phyloP scores from a whole-genome alignment of 2,329 filamentous ascomycete species.

The Pseudodiploospora longispora region DNA sequence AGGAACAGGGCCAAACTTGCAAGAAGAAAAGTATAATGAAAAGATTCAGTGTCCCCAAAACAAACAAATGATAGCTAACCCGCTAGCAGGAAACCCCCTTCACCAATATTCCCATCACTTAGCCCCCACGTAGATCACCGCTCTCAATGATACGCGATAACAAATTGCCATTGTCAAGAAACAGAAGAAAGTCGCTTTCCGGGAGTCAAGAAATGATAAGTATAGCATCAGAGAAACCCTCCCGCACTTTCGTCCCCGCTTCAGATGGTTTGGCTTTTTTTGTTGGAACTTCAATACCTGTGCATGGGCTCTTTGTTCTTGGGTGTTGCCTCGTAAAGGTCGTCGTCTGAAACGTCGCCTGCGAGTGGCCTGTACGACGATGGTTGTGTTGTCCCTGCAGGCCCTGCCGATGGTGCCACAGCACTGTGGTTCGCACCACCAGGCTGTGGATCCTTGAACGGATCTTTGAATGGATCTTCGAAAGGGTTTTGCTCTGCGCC shows the following conservation, averaged over 20 bases:
- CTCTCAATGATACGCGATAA: too few species aligned
- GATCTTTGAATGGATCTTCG: constrained; percentile 25
- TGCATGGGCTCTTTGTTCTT: constrained; percentile 30
- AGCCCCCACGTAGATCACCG: too few species aligned
- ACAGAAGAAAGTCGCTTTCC: too few species aligned
- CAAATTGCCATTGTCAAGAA: too few species aligned
- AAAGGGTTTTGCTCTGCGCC: constrained; percentile 11
- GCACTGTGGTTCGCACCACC: constrained; percentile 24
- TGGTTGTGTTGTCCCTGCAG: neutral
- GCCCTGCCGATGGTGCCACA: constrained; percentile 14
- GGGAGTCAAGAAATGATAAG: neutral
- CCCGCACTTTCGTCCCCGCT: neutral
- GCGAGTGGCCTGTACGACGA: constrained; percentile 1
- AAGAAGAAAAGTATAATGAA: too few species aligned
- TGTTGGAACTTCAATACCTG: constrained; percentile 18
- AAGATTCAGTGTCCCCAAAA: too few species aligned
- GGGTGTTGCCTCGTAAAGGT: constrained; percentile 32
- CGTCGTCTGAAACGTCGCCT: constrained; percentile 26
- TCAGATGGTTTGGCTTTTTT: too few species aligned
- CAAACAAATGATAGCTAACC: too few species aligned
- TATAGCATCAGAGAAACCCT: neutral
- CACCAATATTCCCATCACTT: too few species aligned
- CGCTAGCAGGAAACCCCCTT: too few species aligned
- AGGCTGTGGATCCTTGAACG: constrained; percentile 23
- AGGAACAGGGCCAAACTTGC: too few species aligned